Percentiles rank a stretch among this genome's conserved stretches.
Evolutionary conservation across 805 yeast species (phyloP).

Genomic region (Blastobotrys mokoenaii): DNA sequence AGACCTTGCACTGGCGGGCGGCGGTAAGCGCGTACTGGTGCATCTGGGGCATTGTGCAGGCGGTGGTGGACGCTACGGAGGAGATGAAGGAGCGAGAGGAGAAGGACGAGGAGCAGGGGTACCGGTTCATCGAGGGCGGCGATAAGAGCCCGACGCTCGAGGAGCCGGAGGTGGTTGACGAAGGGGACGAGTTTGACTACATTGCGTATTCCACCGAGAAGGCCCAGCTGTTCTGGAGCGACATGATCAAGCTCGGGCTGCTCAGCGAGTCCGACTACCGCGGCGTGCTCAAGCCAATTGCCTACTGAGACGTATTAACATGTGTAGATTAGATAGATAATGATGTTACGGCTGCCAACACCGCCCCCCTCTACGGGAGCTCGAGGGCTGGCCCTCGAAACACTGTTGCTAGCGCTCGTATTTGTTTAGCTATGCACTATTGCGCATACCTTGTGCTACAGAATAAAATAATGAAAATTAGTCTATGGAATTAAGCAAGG

Average conservation of each 20-base stretch:
- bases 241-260: conserved; percentile 54
- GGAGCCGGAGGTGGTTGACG: conserved; percentile 27
- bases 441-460: no score
- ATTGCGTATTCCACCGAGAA: conserved; percentile 68
- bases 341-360: not conserved
- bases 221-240: conserved; percentile 65
- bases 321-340: not conserved
- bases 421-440: no score
- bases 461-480: not conserved
- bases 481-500: conserved; percentile 31
- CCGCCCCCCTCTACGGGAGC: no score
- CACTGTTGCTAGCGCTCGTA: no score
- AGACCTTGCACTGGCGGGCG: conserved; percentile 71
- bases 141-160: not conserved
- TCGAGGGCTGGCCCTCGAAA: no score
- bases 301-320: not conserved
- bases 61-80: conserved; percentile 29
- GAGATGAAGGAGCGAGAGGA: conserved; percentile 34
- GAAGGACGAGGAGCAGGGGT: conserved; percentile 33
- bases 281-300: conserved; percentile 12
- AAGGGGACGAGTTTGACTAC: conserved; percentile 68
- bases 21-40: conserved; percentile 76
- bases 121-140: conserved; percentile 18
- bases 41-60: conserved; percentile 86
- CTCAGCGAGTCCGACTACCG: conserved; percentile 29